Evolutionary conservation across 768 basidiomycete species (phyloP).

Genomic region (Russula virescens): DNA sequence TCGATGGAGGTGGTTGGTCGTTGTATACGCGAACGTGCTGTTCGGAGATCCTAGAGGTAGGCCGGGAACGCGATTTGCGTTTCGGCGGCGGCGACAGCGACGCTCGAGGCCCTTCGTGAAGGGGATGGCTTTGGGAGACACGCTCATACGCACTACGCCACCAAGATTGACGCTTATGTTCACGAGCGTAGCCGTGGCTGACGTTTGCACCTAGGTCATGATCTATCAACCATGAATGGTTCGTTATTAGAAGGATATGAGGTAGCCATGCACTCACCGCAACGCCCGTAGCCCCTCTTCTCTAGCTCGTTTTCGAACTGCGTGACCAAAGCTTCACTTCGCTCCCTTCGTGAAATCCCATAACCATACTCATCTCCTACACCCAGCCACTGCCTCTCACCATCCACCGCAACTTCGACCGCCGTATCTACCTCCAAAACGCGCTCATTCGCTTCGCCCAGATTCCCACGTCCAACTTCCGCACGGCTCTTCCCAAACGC

Average conservation of each 20-base stretch:
- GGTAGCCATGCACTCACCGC: slow-evolving; percentile 4
- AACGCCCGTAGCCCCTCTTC: slow-evolving; percentile 28
- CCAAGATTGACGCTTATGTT: slow-evolving; percentile 19
- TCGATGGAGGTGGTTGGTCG: slow-evolving; percentile 39
- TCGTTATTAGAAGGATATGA: background rate
- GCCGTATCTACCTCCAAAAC: slow-evolving; percentile 4
- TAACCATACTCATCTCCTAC: slow-evolving; percentile 42
- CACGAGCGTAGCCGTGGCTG: background rate
- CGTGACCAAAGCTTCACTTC: slow-evolving; percentile 47
- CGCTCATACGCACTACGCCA: slow-evolving; percentile 24
- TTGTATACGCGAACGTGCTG: slow-evolving; percentile 27
- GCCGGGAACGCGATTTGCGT: slow-evolving; percentile 23
- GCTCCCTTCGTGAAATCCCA: slow-evolving; percentile 40
- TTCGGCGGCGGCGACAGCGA: slow-evolving; percentile 22
- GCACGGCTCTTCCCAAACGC: slow-evolving; percentile 32
- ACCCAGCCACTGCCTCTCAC: slow-evolving; percentile 50
- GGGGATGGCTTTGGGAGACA: slow-evolving; percentile 20
- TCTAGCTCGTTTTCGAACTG: slow-evolving; percentile 51
- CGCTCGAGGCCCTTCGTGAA: slow-evolving; percentile 10
- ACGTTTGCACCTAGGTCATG: background rate
- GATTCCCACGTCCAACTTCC: slow-evolving; percentile 18
- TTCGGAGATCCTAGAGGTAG: slow-evolving; percentile 23
- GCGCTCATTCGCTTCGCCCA: slow-evolving; percentile 8
- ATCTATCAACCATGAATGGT: background rate
- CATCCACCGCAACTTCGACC: slow-evolving; percentile 32